A percentile compares a stretch with the other conserved stretches of the same genome.
These are phyloP conservation scores for Kitagawia praeruptora DNA, from an alignment of 129 eudicot genomes.

Conservation along the genomic window DNA sequence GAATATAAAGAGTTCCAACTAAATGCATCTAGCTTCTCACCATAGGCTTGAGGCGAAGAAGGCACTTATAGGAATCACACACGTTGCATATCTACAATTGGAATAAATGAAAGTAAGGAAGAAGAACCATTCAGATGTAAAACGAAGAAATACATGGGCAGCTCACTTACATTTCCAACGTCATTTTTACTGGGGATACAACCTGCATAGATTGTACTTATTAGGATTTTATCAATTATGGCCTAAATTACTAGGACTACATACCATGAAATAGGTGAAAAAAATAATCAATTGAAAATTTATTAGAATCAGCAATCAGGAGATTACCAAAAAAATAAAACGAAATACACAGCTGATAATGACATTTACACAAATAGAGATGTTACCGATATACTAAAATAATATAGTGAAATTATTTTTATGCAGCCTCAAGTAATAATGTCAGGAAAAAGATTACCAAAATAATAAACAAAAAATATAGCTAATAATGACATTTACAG, in stretches of 20 bases:
- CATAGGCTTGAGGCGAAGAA: conserved; percentile 75
- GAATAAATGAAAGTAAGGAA: conserved; percentile 14
- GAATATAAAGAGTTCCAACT: neutral
- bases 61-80: conserved; percentile 69
- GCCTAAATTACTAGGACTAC: neutral
- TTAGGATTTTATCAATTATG: conserved; percentile 1
- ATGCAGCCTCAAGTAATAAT: neutral
- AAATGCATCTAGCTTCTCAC: conserved; percentile 23
- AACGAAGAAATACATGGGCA: neutral
- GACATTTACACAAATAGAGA: neutral
- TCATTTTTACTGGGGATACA: conserved; percentile 65
- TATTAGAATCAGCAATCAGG: neutral
- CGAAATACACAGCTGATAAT: neutral
- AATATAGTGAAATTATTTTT: neutral
- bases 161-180: conserved; percentile 49
- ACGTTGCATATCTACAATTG: conserved; percentile 45
- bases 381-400: neutral
- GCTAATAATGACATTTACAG: neutral
- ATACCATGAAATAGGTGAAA: neutral
- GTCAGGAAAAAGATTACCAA: neutral
- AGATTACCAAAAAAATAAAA: neutral
- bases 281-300: no score
- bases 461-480: no score
- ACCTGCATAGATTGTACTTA: conserved; percentile 31
- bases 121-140: neutral